Evolutionary conservation across 306 rosid genomes (phyloP), one percentile per base, ranked within the genome.

Genomic region (Luffa aegyptiaca): DNA sequence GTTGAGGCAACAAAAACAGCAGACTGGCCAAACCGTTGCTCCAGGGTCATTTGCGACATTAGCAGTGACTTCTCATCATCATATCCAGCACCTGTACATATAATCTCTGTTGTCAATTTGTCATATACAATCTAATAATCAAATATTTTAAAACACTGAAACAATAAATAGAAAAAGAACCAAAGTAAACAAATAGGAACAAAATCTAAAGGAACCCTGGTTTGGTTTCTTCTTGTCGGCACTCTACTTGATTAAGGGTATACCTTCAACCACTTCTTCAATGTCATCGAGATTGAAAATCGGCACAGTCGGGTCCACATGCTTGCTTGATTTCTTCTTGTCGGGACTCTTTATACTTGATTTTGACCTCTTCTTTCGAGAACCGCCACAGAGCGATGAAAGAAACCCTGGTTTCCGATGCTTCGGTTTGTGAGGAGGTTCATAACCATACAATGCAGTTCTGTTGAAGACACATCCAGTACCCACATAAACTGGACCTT

Each of bases 401-500:
- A 94, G 80, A 59, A 94, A 61, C 45, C 97, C 93, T 10, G 84
- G 80, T 86, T 91, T 95, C 87, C 82, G 88, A 66, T 90, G 89
- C 91, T 95, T 95, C 20, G 90, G 90, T 84, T 95, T 95, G 42
- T 79, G 65, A 26, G 97, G 97, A 39, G 98, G 98, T 85, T 95
- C 98, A 58, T 92, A 91, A 80, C 97, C 97, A 74, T 95, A 95
- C 58, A 95, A 88, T 12, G 98, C 98, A 20, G 97, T 90, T 83
- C 98, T 86, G 37, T 95, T 95, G 87, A 95, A 95, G 76, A 92
- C 97, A 66, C 98, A 95, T 73, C 98, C 98, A 51, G 98, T 95
- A 59, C 98, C 98, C 85, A 92, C 98, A 82, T 95, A 95, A 82
- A 95, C 98, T 53, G 98, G 98, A 31, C 98, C 98, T 85, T 95